A percentile compares a stretch with the other conserved stretches of the same genome.
These are phyloP conservation scores for Gynandropsis gynandra DNA, from an alignment of 345 rosid genomes.

Conservation along the genomic window DNA sequence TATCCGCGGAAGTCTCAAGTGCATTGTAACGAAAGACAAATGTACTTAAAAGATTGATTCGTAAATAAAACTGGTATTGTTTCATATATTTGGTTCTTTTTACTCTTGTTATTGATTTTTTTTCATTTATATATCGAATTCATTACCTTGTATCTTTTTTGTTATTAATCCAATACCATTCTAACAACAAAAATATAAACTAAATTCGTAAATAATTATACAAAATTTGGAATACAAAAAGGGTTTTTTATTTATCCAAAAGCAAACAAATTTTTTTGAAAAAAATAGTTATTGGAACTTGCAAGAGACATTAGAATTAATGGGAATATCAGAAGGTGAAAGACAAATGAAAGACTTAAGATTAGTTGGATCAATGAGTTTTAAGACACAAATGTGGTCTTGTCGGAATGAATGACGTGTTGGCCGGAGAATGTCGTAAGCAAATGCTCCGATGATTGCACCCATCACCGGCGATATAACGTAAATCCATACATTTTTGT, in stretches of 20 bases:
- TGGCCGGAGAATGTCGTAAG: constrained; percentile 35
- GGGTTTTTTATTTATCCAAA: background rate
- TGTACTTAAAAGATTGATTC: too few species aligned
- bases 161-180: too few species aligned
- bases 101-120: too few species aligned
- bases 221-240: background rate
- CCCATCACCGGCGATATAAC: constrained; percentile 37
- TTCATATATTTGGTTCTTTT: too few species aligned
- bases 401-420: constrained; percentile 41
- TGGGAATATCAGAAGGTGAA: constrained; percentile 17
- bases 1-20: too few species aligned
- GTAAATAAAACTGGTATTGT: too few species aligned
- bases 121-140: too few species aligned
- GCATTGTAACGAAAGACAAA: too few species aligned
- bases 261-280: background rate
- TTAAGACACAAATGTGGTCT: constrained; percentile 22
- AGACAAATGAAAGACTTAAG: constrained; percentile 20
- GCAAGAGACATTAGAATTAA: constrained; percentile 16
- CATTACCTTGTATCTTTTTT: too few species aligned
- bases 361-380: constrained; percentile 15
- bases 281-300: constrained; percentile 8
- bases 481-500: constrained; percentile 40
- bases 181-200: too few species aligned
- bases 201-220: too few species aligned
- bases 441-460: constrained; percentile 45